Evolutionary conservation across 2,329 filamentous ascomycete genomes (phyloP).

Genomic region (Didymella glomerata): DNA sequence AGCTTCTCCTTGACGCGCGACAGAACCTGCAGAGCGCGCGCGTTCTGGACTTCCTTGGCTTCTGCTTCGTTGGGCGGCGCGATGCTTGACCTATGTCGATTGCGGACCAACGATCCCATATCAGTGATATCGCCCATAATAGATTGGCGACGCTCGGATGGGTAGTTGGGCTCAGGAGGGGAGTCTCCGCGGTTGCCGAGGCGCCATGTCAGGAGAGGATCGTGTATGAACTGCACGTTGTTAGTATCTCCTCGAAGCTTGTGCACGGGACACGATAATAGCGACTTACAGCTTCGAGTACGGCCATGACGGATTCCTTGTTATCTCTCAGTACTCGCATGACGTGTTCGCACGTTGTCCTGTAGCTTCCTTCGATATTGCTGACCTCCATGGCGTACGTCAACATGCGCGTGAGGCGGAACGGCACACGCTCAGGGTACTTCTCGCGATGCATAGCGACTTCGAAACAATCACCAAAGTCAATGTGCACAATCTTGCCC

Average conservation of each 20-base stretch:
- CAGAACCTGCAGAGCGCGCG: constrained; percentile 88
- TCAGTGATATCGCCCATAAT: constrained; percentile 60
- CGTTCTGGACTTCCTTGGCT: constrained; percentile 84
- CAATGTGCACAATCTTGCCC: constrained; percentile 97
- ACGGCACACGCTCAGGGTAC: constrained; percentile 95
- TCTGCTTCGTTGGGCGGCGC: constrained; percentile 53
- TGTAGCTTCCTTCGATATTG: constrained; percentile 98
- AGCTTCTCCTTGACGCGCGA: constrained; percentile 94
- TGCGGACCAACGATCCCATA: constrained; percentile 45
- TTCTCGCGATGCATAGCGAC: constrained; percentile 99
- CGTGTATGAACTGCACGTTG: constrained; percentile 84
- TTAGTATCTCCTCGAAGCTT: constrained; percentile 12
- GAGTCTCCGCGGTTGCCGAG: constrained; percentile 72
- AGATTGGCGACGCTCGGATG: constrained; percentile 67
- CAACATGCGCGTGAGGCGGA: constrained; percentile 97
- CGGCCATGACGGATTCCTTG: constrained; percentile 98
- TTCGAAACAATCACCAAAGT: constrained; percentile 99
- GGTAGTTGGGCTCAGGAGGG: constrained; percentile 67
- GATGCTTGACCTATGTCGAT: constrained; percentile 48
- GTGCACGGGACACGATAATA: neutral
- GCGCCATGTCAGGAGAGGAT: constrained; percentile 98
- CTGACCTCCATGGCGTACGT: constrained; percentile 99
- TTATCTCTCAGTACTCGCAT: constrained; percentile 97
- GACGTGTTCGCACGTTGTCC: constrained; percentile 97
- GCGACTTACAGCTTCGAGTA: constrained; percentile 87